Evolutionary conservation across 2,329 filamentous ascomycete species (phyloP), one percentile per base, ranked within the genome.

Genomic region (Hymenoscyphus fraxineus): DNA sequence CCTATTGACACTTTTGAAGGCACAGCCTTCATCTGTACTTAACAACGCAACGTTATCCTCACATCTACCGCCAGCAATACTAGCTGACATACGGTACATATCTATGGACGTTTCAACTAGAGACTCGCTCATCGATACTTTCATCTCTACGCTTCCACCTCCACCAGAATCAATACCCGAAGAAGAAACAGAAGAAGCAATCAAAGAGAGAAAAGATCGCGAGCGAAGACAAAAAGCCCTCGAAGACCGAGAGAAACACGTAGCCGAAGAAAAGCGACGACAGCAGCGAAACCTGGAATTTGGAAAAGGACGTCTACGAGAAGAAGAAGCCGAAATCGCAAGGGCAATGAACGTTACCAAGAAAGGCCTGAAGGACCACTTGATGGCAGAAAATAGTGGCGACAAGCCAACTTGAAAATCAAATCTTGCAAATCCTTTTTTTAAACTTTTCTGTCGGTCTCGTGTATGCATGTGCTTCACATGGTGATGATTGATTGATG

Each of bases 11-110:
- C 77, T 94, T 7, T 80, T 95, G 15, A 87, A 85, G 68, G 79
- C 82, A 6, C 80, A 89, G 54, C 84, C 90, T 0, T 72, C 82
- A 4, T 80, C 81, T 1, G 70, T 79, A 1, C 81, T 94, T 2
- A 87, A 92, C 73, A 84, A 82, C 67, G 78, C 81, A 58, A 87
- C 87, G 0, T 78, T 80, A 0, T 73, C 83, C 1, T 81, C 82
- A 5, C 80, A 81, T 16, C 79, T 94, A 10, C 91, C 91, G 1
- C 76, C 83, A 1, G 76, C 84, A 27, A 74, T 94, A 0, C 79
- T 91, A 1, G 80, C 82, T 16, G 90, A 94, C 73, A 76, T 91
- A 41, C 84, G 89, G 56, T 94, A 86, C 75, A 86, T 92, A 40
- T 88, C 87, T 3, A 79, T 93, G 0, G 83, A 88, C 32, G 75